Percentiles rank a stretch among this genome's conserved stretches.
These are phyloP conservation scores for Udeniomyces megalosporus DNA, from an alignment of 768 basidiomycete genomes.

Conservation along the genomic window DNA sequence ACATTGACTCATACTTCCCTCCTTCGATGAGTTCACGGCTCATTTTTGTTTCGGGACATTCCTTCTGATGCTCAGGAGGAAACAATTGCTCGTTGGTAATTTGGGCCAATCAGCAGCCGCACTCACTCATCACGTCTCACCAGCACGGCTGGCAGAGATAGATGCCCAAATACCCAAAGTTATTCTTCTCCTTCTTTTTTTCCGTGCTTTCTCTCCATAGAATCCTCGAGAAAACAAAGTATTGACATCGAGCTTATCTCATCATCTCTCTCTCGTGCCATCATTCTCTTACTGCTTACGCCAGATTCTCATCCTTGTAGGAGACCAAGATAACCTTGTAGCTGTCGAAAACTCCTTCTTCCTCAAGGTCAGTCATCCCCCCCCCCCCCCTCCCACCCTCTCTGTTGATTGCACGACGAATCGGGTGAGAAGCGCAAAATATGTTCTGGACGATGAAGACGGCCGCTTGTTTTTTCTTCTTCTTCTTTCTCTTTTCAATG, in stretches of 20 bases:
- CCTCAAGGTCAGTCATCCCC: slow-evolving; percentile 32
- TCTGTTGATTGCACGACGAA: background rate
- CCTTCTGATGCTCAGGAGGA: too few species aligned
- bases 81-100: slow-evolving; percentile 43
- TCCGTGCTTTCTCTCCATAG: background rate
- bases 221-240: background rate
- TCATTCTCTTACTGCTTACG: slow-evolving; percentile 48
- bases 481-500: too few species aligned
- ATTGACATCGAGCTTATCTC: too few species aligned
- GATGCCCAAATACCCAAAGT: slow-evolving; percentile 45
- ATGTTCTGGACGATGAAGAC: too few species aligned
- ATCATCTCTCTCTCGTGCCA: background rate
- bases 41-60: too few species aligned
- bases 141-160: slow-evolving; percentile 37
- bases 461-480: too few species aligned
- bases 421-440: background rate
- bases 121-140: slow-evolving; percentile 44
- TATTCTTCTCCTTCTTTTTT: background rate
- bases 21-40: slow-evolving; percentile 3
- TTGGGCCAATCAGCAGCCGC: slow-evolving; percentile 59
- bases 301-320: slow-evolving; percentile 38
- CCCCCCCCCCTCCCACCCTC: background rate
- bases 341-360: slow-evolving; percentile 37
- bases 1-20: background rate
- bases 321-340: slow-evolving; percentile 47